Base-by-base conservation (phyloP, 257 asterid genomes). In the Echites panduratus region DNA sequence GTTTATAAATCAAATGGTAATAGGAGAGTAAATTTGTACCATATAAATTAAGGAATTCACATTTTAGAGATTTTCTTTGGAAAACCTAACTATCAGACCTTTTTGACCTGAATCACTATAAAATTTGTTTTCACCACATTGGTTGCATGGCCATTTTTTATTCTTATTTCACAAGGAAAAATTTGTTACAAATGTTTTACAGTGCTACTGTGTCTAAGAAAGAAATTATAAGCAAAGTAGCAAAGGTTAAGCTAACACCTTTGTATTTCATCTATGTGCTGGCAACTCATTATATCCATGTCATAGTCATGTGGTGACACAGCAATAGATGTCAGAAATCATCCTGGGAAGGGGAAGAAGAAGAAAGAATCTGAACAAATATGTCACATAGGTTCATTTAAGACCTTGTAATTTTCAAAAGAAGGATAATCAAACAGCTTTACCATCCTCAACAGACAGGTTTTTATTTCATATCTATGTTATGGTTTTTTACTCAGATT, bases 51-150 rank as follows among this genome's bases (percentile, higher is more conserved):
- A 70, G 27, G 27, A 16, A 69, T 26, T 35, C 44, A 62, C 24
- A 49, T 29, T 19, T 24, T 19, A 13, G 44, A 69, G 9, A 12
- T 14, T 29, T 69, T 47, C 12, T 27, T 57, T 4, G 14, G 62
- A 8, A 48, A 47, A 48, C 58, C 72, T 66, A 66, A 61, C 52
- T 5, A 43, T 75, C 73, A 75, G 57, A 66, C 19, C 16, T 44
- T 45, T 48, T 52, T 35, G 1, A 10, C 11, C 54, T 58, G 12
- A 1, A 20, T 49, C 32, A 35, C 61, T 59, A 44, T 45, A 26
- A 4, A 59, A 9, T 17, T 27, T 3, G 35, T 13, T 24, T 56
- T 47, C 9, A 17, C 61, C 47, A 66, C 9, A 26, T 11, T 45
- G 38, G 57, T 40, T 74, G 48, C 67, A 56, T 43, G 63, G 20